Evolutionary conservation across 1,284 basidiomycete genomes (phyloP).

Genomic region (Thelephora terrestris): DNA sequence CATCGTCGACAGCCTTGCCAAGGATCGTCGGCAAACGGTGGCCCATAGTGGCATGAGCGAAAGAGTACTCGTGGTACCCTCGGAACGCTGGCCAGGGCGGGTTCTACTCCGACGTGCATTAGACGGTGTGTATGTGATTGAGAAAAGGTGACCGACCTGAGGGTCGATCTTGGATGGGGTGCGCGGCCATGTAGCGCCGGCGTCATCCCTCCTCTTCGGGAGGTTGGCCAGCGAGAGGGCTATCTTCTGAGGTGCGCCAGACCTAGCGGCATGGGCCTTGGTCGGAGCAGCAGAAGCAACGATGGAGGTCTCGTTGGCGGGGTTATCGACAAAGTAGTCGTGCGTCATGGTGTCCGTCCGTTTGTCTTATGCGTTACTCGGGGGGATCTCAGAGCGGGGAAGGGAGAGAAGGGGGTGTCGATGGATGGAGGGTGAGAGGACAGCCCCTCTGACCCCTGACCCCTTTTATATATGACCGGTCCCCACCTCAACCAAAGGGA

Average conservation of each 20-base stretch:
- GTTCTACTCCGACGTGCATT: constrained; percentile 39
- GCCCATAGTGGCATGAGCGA: constrained; percentile 91
- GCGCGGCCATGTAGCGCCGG: not conserved
- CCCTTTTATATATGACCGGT: too few species aligned
- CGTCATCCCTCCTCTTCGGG: not conserved
- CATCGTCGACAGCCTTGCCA: constrained; percentile 93
- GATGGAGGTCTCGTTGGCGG: too few species aligned
- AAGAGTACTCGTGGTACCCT: constrained; percentile 87
- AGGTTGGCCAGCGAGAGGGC: not conserved
- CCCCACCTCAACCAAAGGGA: too few species aligned
- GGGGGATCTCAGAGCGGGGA: too few species aligned
- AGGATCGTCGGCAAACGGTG: constrained; percentile 91
- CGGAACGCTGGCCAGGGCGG: constrained; percentile 95
- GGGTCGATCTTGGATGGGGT: constrained; percentile 51
- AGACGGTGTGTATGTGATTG: not conserved
- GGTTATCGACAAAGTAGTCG: too few species aligned
- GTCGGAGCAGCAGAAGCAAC: too few species aligned
- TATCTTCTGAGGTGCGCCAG: not conserved
- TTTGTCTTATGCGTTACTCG: too few species aligned
- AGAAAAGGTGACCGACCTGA: constrained; percentile 32
- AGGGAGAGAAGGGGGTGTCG: too few species aligned
- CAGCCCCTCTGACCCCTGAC: too few species aligned
- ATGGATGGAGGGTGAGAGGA: too few species aligned
- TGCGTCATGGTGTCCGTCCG: too few species aligned
- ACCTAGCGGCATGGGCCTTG: too few species aligned